Evolutionary conservation across 805 yeast genomes (phyloP), one percentile per base, ranked within the genome.

Genomic region (Trichomonascus vanleenenianus): DNA sequence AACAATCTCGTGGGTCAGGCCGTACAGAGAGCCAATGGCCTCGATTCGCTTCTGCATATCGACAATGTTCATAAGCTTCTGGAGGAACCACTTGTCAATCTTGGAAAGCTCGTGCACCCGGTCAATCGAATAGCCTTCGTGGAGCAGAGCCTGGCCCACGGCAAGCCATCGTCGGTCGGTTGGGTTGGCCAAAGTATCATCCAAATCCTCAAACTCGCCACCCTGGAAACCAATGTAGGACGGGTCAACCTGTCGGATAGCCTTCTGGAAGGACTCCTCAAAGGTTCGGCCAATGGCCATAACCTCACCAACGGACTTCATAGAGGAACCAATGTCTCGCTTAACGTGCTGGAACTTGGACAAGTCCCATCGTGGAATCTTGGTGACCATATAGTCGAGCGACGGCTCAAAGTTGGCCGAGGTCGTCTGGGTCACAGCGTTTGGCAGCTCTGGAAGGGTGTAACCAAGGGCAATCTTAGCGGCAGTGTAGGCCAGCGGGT

Each of bases 281-380:
- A 91, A 91, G 53, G 81, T 91, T 71, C 98, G 83, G 62, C 98
- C 98, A 62, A 91, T 93, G 39, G 96, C 94, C 98, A 91, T 91
- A 49, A 91, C 98, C 70, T 91, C 98, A 66, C 98, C 98, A 46
- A 91, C 98, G 49, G 97, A 89, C 68, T 91, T 91, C 98, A 91
- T 91, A 38, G 97, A 81, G 8, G 96, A 85, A 40, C 96, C 96
- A 62, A 91, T 84, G 51, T 83, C 87, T 66, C 96, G 79, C 65
- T 86, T 85, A 52, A 91, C 98, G 61, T 87, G 95, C 65, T 85
- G 94, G 74, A 91, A 93, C 75, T 91, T 91, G 56, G 93, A 68
- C 66, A 91, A 73, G 73, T 91, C 98, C 98, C 98, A 91, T 71
- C 97, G 81, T 57, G 98, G 98, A 62, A 91, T 88, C 76, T 91